Base-by-base conservation (phyloP, 352 stramenopile genomes). In the Phytopythium ostracodes region DNA sequence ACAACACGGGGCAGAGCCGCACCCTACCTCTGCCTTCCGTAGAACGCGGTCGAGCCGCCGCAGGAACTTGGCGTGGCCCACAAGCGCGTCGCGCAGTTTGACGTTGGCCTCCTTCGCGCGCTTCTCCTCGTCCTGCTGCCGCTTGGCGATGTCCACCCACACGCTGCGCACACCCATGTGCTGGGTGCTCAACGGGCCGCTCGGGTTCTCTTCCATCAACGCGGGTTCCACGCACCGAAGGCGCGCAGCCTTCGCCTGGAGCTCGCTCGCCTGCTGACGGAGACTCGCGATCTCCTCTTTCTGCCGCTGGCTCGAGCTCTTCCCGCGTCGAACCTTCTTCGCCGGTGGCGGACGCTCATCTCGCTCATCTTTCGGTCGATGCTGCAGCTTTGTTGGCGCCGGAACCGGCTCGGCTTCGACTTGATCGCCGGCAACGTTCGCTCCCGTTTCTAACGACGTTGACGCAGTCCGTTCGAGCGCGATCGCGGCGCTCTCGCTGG, bases 51-150 rank as follows among this genome's bases (percentile, higher is more conserved):
- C 69, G 2, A 86, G 68, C 35, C 66, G 71, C 33, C 59, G 65
- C 0, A 71, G 64, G 10, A 82, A 40, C 6, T 67, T 65, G 24
- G 73, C 66, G 38, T 84, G 73, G 6, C 54, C 70, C 31, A 75
- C 60, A 25, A 82, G 62, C 42, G 70, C 68, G 36, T 76, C 69
- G 1, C 64, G 63, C 44, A 87, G 63, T 54, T 79, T 80, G 6
- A 52, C 40, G 50, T 87, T 87, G 47, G 82, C 68, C 49, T 77
- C 51, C 20, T 75, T 65, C 0, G 71, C 65, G 25, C 68, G 68
- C 0, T 63, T 57, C 43, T 68, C 70, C 24, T 71, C 71, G 12
- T 69, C 62, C 22, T 61, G 47, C 54, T 84, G 75, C 2, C 67
- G 64, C 56, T 72, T 73, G 3, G 75, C 72, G 11, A 77, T 74